Evolutionary conservation across 2,329 filamentous ascomycete species (phyloP).

Genomic region (Leptographium radiaticola): DNA sequence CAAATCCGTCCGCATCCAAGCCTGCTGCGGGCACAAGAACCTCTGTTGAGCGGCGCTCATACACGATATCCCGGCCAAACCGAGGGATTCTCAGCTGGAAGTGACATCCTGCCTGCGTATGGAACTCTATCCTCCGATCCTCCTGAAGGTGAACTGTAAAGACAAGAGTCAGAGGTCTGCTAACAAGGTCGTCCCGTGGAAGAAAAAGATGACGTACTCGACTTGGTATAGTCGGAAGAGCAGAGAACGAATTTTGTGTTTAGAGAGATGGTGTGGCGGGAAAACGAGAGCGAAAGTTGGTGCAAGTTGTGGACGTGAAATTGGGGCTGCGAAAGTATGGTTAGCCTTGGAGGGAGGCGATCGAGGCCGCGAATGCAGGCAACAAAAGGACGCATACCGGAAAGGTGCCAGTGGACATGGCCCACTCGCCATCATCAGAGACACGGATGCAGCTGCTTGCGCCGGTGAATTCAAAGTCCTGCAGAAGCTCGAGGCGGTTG

Average conservation of each 20-base stretch:
- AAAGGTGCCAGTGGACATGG: conserved; percentile 81
- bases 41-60: conserved; percentile 71
- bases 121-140: conserved; percentile 84
- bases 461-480: conserved; percentile 89
- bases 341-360: neutral
- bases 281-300: conserved; percentile 85
- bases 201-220: conserved; percentile 19
- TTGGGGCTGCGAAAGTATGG: conserved; percentile 29
- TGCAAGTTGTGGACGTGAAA: conserved; percentile 94
- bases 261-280: conserved; percentile 79
- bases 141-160: conserved; percentile 75
- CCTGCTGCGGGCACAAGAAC: conserved; percentile 80
- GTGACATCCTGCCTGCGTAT: conserved; percentile 78
- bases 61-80: conserved; percentile 82
- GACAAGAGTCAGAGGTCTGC: conserved; percentile 30
- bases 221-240: conserved; percentile 86
- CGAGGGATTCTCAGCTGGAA: conserved; percentile 81
- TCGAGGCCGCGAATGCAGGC: neutral
- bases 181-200: too few species aligned
- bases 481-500: conserved; percentile 84
- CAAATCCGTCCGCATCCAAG: conserved; percentile 70
- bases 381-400: conserved; percentile 25
- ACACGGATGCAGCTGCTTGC: conserved; percentile 76
- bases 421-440: conserved; percentile 93
- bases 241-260: conserved; percentile 87